These are phyloP conservation scores for Diplocarpon rosae DNA, from an alignment of 2,329 filamentous ascomycete species.

Conservation along the genomic window DNA sequence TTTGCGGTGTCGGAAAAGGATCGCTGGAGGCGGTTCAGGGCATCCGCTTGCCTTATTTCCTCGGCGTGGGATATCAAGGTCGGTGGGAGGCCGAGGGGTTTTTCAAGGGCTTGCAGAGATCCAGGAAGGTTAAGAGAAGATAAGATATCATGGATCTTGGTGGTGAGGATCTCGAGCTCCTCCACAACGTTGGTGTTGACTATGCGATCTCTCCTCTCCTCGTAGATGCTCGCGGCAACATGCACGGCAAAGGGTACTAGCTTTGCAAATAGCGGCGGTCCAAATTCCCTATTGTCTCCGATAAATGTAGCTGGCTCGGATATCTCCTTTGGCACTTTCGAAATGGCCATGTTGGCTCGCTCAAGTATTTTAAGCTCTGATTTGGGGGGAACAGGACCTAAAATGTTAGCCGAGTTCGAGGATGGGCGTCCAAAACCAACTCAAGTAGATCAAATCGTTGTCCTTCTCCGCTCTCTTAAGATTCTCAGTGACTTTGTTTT, in stretches of 20 bases:
- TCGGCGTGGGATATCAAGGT: constrained; percentile 82
- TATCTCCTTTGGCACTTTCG: constrained; percentile 71
- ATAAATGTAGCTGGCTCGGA: constrained; percentile 69
- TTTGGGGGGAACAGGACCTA: constrained; percentile 72
- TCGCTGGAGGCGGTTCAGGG: constrained; percentile 61
- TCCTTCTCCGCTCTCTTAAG: constrained; percentile 89
- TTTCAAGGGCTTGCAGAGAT: constrained; percentile 87
- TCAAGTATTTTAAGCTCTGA: constrained; percentile 78
- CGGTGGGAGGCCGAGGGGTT: constrained; percentile 80
- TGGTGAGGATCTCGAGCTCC: constrained; percentile 71
- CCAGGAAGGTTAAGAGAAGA: constrained; percentile 81
- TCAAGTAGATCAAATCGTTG: constrained; percentile 89
- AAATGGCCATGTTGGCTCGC: constrained; percentile 76
- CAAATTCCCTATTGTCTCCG: constrained; percentile 70
- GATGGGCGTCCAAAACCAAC: constrained; percentile 33
- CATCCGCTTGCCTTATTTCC: constrained; percentile 85
- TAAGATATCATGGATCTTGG: constrained; percentile 66
- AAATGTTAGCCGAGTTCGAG: constrained; percentile 24
- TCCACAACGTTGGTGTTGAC: constrained; percentile 81
- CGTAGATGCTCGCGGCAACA: constrained; percentile 89
- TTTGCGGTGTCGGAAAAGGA: constrained; percentile 86
- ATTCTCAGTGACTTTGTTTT: constrained; percentile 73
- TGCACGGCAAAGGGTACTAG: constrained; percentile 94
- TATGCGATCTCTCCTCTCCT: constrained; percentile 78
- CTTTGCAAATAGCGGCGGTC: constrained; percentile 76